A percentile compares a stretch with the other conserved stretches of the same genome.
phyloP scores from a whole-genome alignment of 2,329 filamentous ascomycete genomes.

The Cordyceps pruinosa region DNA sequence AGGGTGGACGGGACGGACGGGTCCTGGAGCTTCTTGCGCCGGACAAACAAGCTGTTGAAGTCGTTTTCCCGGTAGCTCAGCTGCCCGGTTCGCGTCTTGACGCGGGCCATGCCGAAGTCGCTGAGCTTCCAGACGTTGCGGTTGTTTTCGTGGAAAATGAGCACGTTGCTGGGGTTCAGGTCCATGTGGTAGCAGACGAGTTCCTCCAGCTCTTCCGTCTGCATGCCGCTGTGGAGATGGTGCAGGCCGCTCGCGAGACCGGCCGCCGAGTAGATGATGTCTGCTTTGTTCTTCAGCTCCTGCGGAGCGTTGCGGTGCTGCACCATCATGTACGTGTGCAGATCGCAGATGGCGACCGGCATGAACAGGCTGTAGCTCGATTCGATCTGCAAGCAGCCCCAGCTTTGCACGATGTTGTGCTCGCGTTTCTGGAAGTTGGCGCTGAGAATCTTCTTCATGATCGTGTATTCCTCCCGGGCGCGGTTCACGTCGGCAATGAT shows the following conservation, averaged over 20 bases:
- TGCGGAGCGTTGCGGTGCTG: conserved; percentile 16
- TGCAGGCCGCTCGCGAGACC: conserved; percentile 28
- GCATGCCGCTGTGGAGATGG: conserved; percentile 32
- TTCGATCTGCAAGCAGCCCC: conserved; percentile 28
- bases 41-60: conserved; percentile 24
- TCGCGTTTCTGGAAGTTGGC: conserved; percentile 22
- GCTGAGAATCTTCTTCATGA: conserved; percentile 25
- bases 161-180: conserved; percentile 32
- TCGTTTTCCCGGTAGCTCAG: conserved; percentile 20
- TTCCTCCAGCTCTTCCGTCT: conserved; percentile 19
- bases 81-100: conserved; percentile 19
- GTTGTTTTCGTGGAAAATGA: conserved; percentile 20
- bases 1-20: conserved; percentile 20
- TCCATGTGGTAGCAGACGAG: conserved; percentile 36
- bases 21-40: conserved; percentile 15
- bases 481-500: conserved; percentile 19
- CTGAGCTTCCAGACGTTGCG: conserved; percentile 33
- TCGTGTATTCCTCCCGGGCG: conserved; percentile 24
- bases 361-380: conserved; percentile 34
- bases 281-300: conserved; percentile 18
- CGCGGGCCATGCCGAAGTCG: conserved; percentile 34
- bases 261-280: conserved; percentile 23
- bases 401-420: conserved; percentile 30
- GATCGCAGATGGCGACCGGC: conserved; percentile 30
- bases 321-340: conserved; percentile 29